These are phyloP conservation scores for Rosellinia necatrix DNA, from an alignment of 2,329 filamentous ascomycete genomes.

Conservation along the genomic window DNA sequence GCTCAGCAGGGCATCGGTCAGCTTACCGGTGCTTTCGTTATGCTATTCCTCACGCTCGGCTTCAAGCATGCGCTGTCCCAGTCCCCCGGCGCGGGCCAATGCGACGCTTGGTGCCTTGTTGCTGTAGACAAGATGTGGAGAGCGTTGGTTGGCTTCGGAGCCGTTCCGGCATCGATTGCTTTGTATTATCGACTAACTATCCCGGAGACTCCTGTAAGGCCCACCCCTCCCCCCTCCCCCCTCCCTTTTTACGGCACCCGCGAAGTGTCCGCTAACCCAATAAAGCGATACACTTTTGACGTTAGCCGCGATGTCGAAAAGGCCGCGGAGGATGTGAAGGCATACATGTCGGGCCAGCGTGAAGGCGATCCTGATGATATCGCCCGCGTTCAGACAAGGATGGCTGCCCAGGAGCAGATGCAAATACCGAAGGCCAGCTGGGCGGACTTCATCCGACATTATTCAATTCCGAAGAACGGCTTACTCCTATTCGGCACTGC, in stretches of 20 bases:
- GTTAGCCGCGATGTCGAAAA: conserved; percentile 75
- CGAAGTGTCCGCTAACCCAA: conserved; percentile 10
- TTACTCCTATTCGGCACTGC: conserved; percentile 78
- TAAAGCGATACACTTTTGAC: conserved; percentile 78
- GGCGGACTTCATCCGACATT: conserved; percentile 73
- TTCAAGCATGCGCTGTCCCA: conserved; percentile 67
- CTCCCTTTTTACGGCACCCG: background rate
- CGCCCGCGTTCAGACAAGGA: conserved; percentile 61
- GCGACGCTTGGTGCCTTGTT: conserved; percentile 66
- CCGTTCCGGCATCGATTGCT: conserved; percentile 78
- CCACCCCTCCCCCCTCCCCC: too few species aligned
- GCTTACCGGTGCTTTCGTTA: conserved; percentile 74
- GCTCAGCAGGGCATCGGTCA: conserved; percentile 88
- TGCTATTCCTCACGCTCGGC: conserved; percentile 73
- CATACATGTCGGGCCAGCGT: conserved; percentile 70
- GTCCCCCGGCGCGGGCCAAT: conserved; percentile 57
- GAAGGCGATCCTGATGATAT: conserved; percentile 71
- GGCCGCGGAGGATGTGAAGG: conserved; percentile 72
- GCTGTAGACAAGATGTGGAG: conserved; percentile 90
- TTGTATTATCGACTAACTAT: conserved; percentile 82
- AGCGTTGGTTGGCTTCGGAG: conserved; percentile 78
- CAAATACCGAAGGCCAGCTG: conserved; percentile 72
- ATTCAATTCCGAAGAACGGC: conserved; percentile 71
- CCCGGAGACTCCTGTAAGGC: conserved; percentile 73
- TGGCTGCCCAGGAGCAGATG: conserved; percentile 58